These are phyloP conservation scores for Plantago major DNA, from an alignment of 257 asterid genomes.

Conservation along the genomic window DNA sequence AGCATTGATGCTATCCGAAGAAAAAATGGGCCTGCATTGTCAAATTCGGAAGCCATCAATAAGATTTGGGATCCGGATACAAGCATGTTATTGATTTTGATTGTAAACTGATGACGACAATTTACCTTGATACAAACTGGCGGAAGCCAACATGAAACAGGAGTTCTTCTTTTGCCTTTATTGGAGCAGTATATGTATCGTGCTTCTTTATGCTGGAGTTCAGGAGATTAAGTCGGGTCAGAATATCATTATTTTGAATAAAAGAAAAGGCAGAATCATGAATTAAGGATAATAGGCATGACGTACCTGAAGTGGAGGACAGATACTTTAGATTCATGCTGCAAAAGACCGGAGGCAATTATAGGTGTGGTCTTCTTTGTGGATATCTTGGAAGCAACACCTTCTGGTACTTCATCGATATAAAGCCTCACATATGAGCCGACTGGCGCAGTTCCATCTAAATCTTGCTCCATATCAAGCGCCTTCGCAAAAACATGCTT, in stretches of 20 bases:
- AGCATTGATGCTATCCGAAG: constrained; percentile 69
- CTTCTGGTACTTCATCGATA: constrained; percentile 52
- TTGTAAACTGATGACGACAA: constrained; percentile 13
- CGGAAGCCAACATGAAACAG: constrained; percentile 94
- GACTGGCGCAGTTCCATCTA: constrained; percentile 39
- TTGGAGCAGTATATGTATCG: constrained; percentile 72
- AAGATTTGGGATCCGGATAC: constrained; percentile 2
- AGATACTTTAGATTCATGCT: constrained; percentile 87
- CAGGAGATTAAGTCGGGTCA: constrained; percentile 12
- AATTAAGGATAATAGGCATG: constrained; percentile 10
- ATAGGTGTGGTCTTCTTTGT: constrained; percentile 46
- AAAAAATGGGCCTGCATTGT: constrained; percentile 71
- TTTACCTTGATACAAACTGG: constrained; percentile 67
- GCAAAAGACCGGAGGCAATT: constrained; percentile 75
- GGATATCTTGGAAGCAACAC: constrained; percentile 56
- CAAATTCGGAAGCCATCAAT: constrained; percentile 16
- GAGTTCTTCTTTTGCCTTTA: constrained; percentile 92
- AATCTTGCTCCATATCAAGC: constrained; percentile 59
- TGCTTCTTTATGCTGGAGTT: constrained; percentile 72
- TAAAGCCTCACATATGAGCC: constrained; percentile 78
- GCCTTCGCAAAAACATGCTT: constrained; percentile 80
- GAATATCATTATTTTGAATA: constrained; percentile 10
- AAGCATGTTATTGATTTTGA: background rate
- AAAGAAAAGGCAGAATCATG: background rate
- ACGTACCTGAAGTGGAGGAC: constrained; percentile 91